A percentile compares a stretch with the other conserved stretches of the same genome.
Evolutionary conservation across 2,329 filamentous ascomycete genomes (phyloP).

Genomic region (Penicillium sp.): DNA sequence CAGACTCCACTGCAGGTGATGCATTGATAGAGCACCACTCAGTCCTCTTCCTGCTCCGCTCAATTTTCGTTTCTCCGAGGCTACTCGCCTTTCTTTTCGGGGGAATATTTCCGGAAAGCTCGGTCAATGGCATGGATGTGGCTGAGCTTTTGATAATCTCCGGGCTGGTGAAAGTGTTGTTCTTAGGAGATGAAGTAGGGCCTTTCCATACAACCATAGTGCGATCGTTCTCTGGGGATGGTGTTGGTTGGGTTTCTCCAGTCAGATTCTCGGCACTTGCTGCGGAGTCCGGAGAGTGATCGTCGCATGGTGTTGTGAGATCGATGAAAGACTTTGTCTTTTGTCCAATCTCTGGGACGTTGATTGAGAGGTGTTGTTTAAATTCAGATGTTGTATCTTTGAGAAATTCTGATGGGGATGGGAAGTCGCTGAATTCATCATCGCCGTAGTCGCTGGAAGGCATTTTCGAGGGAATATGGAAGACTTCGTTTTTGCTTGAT

Average conservation of each 20-base stretch:
- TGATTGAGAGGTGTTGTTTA: background rate
- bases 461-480: conserved; percentile 1
- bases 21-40: background rate
- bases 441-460: conserved; percentile 36
- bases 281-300: background rate
- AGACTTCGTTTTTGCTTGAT: background rate
- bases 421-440: conserved; percentile 37
- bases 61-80: background rate
- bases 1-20: background rate
- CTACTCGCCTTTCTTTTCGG: conserved; percentile 9
- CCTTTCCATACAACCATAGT: background rate
- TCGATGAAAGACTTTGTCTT: background rate
- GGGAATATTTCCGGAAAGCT: background rate
- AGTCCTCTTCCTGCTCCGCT: background rate
- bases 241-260: background rate
- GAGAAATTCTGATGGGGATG: conserved; percentile 34
- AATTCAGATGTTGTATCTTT: background rate
- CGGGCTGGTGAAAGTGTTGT: background rate
- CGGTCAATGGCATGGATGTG: background rate
- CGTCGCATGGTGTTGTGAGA: background rate
- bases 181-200: background rate
- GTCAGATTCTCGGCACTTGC: background rate
- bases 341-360: background rate
- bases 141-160: background rate
- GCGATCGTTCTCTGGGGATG: background rate